Evolutionary conservation across 257 asterid genomes (phyloP).

Genomic region (Solanum verrucosum): DNA sequence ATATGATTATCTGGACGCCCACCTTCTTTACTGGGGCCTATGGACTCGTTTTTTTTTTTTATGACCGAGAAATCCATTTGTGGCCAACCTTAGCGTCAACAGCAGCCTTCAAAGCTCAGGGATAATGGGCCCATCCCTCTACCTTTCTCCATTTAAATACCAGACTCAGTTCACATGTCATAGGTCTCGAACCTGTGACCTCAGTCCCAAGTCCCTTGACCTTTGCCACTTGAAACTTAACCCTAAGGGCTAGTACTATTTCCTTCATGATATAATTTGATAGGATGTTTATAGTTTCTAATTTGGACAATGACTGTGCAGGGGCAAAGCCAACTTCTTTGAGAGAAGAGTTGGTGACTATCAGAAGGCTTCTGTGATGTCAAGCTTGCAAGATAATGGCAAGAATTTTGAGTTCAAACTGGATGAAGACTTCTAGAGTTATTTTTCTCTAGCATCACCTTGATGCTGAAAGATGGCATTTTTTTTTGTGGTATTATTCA

Average conservation of each 20-base stretch:
- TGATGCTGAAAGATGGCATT: constrained; percentile 8
- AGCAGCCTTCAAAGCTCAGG: background rate
- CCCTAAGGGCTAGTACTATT: background rate
- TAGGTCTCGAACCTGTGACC: background rate
- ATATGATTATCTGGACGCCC: background rate
- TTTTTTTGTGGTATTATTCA: constrained; percentile 1
- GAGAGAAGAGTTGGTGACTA: constrained; percentile 74
- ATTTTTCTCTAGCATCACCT: background rate
- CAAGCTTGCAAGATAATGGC: constrained; percentile 42
- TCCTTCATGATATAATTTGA: background rate
- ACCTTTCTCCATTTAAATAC: background rate
- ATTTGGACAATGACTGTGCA: constrained; percentile 3
- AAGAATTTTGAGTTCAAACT: constrained; percentile 48
- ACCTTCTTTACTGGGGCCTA: background rate
- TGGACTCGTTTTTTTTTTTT: background rate
- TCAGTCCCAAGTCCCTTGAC: background rate
- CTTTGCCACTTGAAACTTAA: background rate
- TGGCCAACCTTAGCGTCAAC: background rate
- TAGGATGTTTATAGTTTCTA: background rate
- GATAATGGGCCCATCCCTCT: background rate
- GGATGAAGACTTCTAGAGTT: constrained; percentile 65
- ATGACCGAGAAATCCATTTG: background rate
- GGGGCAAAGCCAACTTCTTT: constrained; percentile 75
- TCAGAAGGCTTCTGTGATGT: constrained; percentile 77
- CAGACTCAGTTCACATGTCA: background rate